Evolutionary conservation across 225 moss, liverwort and hornwort species (phyloP).

Genomic region (Pleurozium schreberi): DNA sequence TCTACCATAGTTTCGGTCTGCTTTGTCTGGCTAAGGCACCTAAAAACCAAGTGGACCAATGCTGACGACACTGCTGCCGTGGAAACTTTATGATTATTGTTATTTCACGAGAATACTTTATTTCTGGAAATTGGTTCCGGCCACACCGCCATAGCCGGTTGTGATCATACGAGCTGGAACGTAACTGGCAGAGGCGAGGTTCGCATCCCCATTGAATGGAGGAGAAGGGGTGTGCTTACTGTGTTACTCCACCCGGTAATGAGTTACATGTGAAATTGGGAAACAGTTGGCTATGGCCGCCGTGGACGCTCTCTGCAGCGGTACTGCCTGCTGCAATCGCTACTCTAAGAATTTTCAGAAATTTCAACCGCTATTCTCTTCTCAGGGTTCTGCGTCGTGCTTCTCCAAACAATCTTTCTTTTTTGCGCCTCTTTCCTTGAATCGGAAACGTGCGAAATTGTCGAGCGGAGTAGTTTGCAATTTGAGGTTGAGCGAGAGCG

Average conservation of each 20-base stretch:
- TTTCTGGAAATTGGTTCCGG: no score
- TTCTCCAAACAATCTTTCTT: background rate
- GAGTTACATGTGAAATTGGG: background rate
- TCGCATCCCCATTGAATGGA: background rate
- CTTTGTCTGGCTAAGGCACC: background rate
- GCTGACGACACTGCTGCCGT: background rate
- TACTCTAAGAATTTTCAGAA: background rate
- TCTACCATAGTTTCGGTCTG: background rate
- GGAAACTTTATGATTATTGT: background rate
- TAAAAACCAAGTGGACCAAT: background rate
- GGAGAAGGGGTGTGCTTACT: background rate
- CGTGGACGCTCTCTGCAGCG: conserved; percentile 3
- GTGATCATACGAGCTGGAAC: background rate
- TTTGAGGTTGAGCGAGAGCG: conserved; percentile 31
- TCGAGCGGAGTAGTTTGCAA: conserved; percentile 12
- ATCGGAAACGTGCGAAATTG: background rate
- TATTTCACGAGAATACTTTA: background rate
- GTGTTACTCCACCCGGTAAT: background rate
- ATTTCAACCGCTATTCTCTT: background rate
- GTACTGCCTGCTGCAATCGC: background rate
- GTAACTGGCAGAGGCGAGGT: background rate
- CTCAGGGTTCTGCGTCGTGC: background rate
- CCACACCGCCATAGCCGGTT: background rate
- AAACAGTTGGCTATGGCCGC: conserved; percentile 13
- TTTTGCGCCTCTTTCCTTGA: background rate